Conservation (phyloP, 2,329 filamentous ascomycete genomes). For the Sporothrix variecibatus region DNA sequence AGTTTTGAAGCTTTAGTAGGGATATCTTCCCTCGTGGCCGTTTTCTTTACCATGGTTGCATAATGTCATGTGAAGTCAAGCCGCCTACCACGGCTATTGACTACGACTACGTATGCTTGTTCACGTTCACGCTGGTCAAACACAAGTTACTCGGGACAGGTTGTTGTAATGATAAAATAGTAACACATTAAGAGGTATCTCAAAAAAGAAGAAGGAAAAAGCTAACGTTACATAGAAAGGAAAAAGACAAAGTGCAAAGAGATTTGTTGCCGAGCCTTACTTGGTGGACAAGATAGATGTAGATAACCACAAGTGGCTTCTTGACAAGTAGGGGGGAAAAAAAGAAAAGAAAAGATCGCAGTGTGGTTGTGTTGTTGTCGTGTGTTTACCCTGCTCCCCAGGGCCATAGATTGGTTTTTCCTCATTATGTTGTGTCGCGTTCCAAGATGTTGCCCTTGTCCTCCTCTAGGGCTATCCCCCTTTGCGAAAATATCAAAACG, state of each 20-base stretch:
- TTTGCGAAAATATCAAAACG: not conserved
- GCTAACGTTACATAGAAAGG: not conserved
- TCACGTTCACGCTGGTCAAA: too few species aligned
- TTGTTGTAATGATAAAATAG: not conserved
- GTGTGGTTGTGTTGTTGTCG: not conserved
- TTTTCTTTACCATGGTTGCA: too few species aligned
- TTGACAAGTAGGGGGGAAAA: not conserved
- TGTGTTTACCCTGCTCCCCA: not conserved
- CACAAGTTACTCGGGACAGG: too few species aligned
- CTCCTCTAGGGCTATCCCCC: not conserved
- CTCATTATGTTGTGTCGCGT: conserved; percentile 4
- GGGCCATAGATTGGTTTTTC: not conserved
- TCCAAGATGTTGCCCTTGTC: not conserved
- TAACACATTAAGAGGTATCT: conserved; percentile 24
- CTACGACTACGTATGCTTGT: too few species aligned
- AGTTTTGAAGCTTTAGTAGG: not conserved
- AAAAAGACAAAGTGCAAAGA: not conserved
- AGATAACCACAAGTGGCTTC: not conserved
- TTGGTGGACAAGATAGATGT: not conserved
- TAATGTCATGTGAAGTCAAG: too few species aligned
- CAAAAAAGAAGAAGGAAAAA: not conserved
- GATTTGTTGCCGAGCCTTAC: not conserved
- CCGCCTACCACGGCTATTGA: too few species aligned
- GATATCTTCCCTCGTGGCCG: too few species aligned
- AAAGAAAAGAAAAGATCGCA: not conserved